Evolutionary conservation across 768 basidiomycete genomes (phyloP), one percentile per base, ranked within the genome.

Genomic region (Kwoniella bestiolae): DNA sequence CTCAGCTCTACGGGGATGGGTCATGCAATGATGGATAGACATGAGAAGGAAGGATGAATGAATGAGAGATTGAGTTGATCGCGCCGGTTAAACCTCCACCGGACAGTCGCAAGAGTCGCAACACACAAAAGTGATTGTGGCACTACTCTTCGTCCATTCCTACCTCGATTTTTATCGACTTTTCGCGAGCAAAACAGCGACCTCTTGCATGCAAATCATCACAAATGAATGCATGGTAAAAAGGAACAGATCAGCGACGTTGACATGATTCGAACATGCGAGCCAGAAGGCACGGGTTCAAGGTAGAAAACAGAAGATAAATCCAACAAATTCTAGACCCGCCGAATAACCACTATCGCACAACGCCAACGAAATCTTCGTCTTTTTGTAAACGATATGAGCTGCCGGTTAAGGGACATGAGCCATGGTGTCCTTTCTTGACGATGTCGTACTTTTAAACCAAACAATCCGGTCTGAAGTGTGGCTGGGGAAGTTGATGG

Each of bases 241-340:
- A 58, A 58, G 44, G 31, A 29, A 45, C 12, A 11, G 12, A 41
- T 14, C 38, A 14, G 38, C 60, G 61, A 55, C 50, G 45, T 53
- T 32, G 26, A 21, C 61, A 63, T 3, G 61, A 63, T 55, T 63
- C 52, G 61, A 63, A 63, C 61, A 3, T 63, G 52, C 44, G 61
- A 53, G 61, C 61, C 61, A 23, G 38, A 63, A 5, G 52, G 61
- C 61, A 63, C 51, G 47, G 47, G 58, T 49, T 60, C 12, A 53
- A 53, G 16, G 29, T 29, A 9, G 31, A 53, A 21, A 49, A 23
- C 7, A 18, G 12, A 32, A 18, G 5, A 29, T 8, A 14, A 6
- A 41, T 41, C 38, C 4, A 9, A 41, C 0, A 41, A 41, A 53
- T 53, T 53, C 52, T 53, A 53, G 52, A 53, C 52, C 52, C 34